Evolutionary conservation across 352 stramenopile species (phyloP), one percentile per base, ranked within the genome.

Genomic region (Globisporangium nodosum): DNA sequence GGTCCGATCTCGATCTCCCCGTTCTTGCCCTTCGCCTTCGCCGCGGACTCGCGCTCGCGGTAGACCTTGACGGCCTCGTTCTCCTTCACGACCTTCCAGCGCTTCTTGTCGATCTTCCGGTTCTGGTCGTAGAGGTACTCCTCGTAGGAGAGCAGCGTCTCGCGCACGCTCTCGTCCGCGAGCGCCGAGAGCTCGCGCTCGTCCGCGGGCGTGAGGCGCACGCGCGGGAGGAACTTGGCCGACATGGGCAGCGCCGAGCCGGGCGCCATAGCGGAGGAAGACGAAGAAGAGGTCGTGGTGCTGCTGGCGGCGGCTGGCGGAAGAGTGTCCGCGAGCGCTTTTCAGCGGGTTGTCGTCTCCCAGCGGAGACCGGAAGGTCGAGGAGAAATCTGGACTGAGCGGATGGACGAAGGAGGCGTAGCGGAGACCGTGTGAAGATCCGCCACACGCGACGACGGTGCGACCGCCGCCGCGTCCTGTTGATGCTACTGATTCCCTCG

Each of bases 111-210:
- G 11, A 80, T 43, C n/a, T 53, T 45, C 27, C 63, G 63, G 20
- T 63, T 47, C 42, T 61, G 55, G 21, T 56, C 57, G 43, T 78
- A 69, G 24, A 76, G 43, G 21, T 79, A 68, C 16, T 74, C 65
- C 49, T 81, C 74, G 58, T 79, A 81, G 30, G 70, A 52, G 4
- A 54, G 64, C n/a, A 75, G 54, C 58, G 67, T 67, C 53, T 80
- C 74, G 42, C 49, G 58, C 35, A 74, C 52, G 33, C 67, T 74
- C 46, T 82, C 72, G 42, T 68, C 43, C 8, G 67, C 66, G 30
- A 80, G 61, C 13, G 53, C 39, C 31, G 65, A 66, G 58, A 78
- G 69, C 35, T 73, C 68, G 52, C 39, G 33, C 35, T 69, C 63
- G 42, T 82, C 67, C 45, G 45, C 27, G n/a, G 20, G 12, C 1